Percentiles rank a stretch among this genome's conserved stretches.
These are phyloP conservation scores for Knufia fluminis DNA, from an alignment of 2,329 filamentous ascomycete genomes.

Conservation along the genomic window DNA sequence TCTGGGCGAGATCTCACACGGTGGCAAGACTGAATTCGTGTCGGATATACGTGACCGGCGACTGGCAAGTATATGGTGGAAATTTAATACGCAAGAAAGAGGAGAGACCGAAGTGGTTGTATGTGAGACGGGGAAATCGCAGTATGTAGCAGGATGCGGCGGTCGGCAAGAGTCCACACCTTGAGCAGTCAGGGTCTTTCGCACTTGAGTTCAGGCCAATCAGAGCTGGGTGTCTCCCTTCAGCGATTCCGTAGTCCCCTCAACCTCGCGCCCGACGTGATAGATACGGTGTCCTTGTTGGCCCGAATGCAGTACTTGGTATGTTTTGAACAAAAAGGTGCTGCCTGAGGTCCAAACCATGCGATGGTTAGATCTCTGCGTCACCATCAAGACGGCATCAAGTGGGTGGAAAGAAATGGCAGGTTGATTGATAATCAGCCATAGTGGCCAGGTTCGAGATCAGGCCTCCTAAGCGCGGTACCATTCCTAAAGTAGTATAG, in stretches of 20 bases:
- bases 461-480: no score
- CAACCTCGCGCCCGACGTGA: not conserved
- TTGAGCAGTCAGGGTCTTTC: conserved; percentile 4
- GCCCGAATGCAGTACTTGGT: no score
- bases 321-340: not conserved
- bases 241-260: not conserved
- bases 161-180: no score
- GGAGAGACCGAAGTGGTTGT: conserved; percentile 8
- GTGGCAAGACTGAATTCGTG: not conserved
- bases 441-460: not conserved
- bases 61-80: not conserved
- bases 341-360: not conserved
- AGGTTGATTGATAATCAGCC: not conserved
- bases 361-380: not conserved
- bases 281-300: no score
- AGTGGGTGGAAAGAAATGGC: not conserved
- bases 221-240: not conserved
- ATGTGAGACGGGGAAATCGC: not conserved
- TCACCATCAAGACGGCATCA: not conserved
- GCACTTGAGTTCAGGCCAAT: not conserved
- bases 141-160: conserved; percentile 2
- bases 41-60: not conserved
- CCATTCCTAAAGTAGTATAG: no score
- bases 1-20: not conserved
- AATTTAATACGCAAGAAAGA: conserved; percentile 8